Conservation (phyloP, 2,329 filamentous ascomycete genomes). For the Tolypocladium tropicale region DNA sequence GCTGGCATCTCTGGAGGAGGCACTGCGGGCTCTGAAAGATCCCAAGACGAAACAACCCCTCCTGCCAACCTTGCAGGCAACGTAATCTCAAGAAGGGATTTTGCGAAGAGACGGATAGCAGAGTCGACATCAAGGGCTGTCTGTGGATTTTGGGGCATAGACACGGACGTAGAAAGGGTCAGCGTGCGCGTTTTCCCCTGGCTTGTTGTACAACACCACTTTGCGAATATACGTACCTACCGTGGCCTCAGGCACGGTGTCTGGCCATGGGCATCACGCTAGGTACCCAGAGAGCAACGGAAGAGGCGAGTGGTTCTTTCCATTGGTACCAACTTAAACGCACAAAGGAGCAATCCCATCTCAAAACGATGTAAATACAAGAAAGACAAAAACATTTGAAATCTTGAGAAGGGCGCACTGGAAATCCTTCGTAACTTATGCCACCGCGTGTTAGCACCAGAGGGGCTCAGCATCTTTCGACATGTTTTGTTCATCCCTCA, state of each 20-base stretch:
- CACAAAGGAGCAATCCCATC: neutral
- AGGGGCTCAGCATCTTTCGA: neutral
- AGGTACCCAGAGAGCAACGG: neutral
- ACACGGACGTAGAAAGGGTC: neutral
- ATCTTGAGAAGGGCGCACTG: neutral
- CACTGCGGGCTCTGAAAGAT: conserved; percentile 39
- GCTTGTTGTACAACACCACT: neutral
- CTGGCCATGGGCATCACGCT: neutral
- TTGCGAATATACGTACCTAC: neutral
- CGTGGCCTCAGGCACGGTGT: neutral
- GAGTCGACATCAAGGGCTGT: neutral
- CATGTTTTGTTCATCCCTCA: conserved; percentile 30
- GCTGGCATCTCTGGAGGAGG: conserved; percentile 43
- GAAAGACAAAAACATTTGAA: neutral
- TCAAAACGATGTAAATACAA: neutral
- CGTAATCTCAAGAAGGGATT: neutral
- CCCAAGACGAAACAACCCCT: conserved; percentile 47
- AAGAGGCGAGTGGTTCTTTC: neutral
- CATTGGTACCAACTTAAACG: neutral
- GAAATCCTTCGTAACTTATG: too few relatives aligned
- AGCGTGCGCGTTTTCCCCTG: neutral
- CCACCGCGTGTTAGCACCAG: too few relatives aligned
- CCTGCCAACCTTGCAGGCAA: conserved; percentile 26
- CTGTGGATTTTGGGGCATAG: neutral
- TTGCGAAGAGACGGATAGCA: neutral